Evolutionary conservation across 345 rosid genomes (phyloP).

Genomic region (Pugionium dolabratum): DNA sequence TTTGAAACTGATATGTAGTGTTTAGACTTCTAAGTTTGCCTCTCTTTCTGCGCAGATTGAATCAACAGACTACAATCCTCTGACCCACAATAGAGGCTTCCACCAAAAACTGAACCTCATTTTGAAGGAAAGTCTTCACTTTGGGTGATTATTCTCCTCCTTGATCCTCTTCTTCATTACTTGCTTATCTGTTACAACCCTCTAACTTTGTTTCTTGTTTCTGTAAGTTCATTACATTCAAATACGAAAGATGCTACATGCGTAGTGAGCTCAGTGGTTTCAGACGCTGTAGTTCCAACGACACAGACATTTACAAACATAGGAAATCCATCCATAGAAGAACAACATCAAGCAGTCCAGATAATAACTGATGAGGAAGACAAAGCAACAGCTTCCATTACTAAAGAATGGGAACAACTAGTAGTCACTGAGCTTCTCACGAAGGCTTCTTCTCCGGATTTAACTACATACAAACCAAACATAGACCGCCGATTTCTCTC

Average conservation of each 20-base stretch:
- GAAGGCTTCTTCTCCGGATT: conserved; percentile 49
- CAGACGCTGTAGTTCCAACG: conserved; percentile 35
- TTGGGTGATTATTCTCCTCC: conserved; percentile 53
- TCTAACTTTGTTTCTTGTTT: conserved; percentile 6
- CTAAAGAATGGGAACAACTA: conserved; percentile 91
- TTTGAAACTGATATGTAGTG: not conserved
- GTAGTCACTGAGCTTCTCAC: conserved; percentile 54
- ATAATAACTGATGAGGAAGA: conserved; percentile 41
- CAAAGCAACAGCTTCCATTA: conserved; percentile 45
- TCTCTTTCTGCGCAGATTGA: conserved; percentile 53
- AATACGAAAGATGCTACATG: conserved; percentile 37
- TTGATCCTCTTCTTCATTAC: conserved; percentile 15
- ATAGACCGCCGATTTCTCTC: conserved; percentile 36
- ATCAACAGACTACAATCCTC: conserved; percentile 69
- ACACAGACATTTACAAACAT: conserved; percentile 29
- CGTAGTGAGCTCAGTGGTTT: conserved; percentile 40
- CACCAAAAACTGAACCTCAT: conserved; percentile 72
- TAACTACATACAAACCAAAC: conserved; percentile 45
- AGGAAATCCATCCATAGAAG: conserved; percentile 36
- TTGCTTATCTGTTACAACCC: conserved; percentile 12
- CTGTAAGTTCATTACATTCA: conserved; percentile 49
- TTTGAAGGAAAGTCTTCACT: conserved; percentile 73
- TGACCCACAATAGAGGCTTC: conserved; percentile 76
- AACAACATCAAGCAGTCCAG: conserved; percentile 31
- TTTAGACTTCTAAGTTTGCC: not conserved